Percentiles rank a stretch among this genome's conserved stretches.
phyloP scores from a whole-genome alignment of 768 basidiomycete species.

The Tephrocybe sp. region DNA sequence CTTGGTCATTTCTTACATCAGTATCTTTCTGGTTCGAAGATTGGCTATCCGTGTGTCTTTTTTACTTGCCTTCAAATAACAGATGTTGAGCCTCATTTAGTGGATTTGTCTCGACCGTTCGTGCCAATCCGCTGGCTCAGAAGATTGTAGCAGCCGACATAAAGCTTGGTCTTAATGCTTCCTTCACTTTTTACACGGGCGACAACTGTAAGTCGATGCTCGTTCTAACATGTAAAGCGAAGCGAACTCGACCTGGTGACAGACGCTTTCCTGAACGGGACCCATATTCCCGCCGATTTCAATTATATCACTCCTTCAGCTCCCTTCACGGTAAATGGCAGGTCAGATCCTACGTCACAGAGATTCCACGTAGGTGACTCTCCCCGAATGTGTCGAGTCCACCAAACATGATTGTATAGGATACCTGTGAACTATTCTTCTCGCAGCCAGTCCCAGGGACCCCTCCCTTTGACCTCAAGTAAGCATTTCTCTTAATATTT shows the following conservation, averaged over 20 bases:
- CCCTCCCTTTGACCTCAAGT: slow-evolving; percentile 43
- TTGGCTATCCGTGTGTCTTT: slow-evolving; percentile 49
- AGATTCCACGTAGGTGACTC: slow-evolving; percentile 41
- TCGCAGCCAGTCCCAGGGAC: slow-evolving; percentile 37
- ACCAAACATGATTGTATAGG: slow-evolving; percentile 23
- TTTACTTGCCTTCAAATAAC: neutral
- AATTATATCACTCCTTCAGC: slow-evolving; percentile 46
- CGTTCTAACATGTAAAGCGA: neutral
- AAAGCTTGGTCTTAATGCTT: slow-evolving; percentile 35
- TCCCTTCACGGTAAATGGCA: slow-evolving; percentile 43
- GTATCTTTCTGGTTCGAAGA: slow-evolving; percentile 49
- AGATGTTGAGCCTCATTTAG: slow-evolving; percentile 25
- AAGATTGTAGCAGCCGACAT: slow-evolving; percentile 59
- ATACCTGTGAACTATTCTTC: slow-evolving; percentile 42
- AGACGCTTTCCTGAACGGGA: slow-evolving; percentile 51
- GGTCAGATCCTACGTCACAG: slow-evolving; percentile 44
- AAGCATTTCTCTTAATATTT: slow-evolving; percentile 26
- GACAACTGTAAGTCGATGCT: slow-evolving; percentile 46
- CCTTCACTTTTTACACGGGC: slow-evolving; percentile 43
- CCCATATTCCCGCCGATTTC: slow-evolving; percentile 34
- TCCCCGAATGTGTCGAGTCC: neutral
- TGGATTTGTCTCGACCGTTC: slow-evolving; percentile 54
- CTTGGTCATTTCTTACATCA: slow-evolving; percentile 61
- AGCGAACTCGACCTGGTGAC: neutral
- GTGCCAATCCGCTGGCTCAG: slow-evolving; percentile 57